Evolutionary conservation across 768 basidiomycete genomes (phyloP).

Genomic region (Russula compacta): DNA sequence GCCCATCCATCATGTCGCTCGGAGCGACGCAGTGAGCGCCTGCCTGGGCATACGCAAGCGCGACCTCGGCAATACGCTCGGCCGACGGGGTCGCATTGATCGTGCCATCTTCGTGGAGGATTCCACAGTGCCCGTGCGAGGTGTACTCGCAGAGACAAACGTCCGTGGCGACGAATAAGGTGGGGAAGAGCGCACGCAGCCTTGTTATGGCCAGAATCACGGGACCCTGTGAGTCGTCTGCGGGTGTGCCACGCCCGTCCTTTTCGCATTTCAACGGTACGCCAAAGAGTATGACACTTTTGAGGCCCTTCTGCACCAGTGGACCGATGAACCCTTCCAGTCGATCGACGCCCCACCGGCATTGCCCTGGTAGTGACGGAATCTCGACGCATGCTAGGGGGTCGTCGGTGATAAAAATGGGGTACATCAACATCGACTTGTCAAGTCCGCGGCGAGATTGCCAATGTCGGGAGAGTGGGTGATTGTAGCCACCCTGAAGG

Average conservation of each 20-base stretch:
- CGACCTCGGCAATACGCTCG: conserved; percentile 84
- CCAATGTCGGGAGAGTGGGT: conserved; percentile 82
- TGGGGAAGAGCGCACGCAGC: conserved; percentile 68
- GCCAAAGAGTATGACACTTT: conserved; percentile 91
- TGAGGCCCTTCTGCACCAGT: conserved; percentile 80
- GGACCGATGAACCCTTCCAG: conserved; percentile 83
- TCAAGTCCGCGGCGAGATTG: conserved; percentile 73
- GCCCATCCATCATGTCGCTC: conserved; percentile 99
- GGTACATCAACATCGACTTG: conserved; percentile 97
- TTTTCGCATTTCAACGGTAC: conserved; percentile 77
- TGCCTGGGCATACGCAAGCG: conserved; percentile 83
- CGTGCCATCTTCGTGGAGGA: conserved; percentile 62
- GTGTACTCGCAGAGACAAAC: conserved; percentile 99
- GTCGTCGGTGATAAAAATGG: conserved; percentile 96
- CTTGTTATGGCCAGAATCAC: conserved; percentile 88
- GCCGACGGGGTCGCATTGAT: conserved; percentile 75
- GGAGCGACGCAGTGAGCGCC: conserved; percentile 99
- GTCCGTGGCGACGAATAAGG: conserved; percentile 84
- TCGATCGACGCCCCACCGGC: conserved; percentile 91
- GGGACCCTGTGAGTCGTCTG: conserved; percentile 83
- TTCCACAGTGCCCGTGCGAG: conserved; percentile 93
- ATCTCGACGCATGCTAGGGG: conserved; percentile 77
- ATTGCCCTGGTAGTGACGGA: conserved; percentile 71
- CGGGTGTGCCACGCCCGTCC: conserved; percentile 75
- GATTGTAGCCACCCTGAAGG: conserved; percentile 89